These are phyloP conservation scores for Colletotrichum destructivum DNA, from an alignment of 2,329 filamentous ascomycete species.

Conservation along the genomic window DNA sequence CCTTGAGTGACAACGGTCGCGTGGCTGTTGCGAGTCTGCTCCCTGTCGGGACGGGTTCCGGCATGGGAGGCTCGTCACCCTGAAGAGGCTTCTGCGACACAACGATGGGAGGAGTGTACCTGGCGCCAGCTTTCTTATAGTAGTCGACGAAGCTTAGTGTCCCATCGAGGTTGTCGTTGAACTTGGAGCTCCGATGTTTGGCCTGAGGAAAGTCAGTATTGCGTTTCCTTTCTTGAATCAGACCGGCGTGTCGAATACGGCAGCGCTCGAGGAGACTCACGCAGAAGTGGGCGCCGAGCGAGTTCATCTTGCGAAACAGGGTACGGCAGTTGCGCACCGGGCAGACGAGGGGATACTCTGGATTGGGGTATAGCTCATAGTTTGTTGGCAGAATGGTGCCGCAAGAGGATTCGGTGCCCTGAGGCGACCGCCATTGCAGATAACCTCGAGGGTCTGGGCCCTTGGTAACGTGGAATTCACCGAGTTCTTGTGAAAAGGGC, in stretches of 20 bases:
- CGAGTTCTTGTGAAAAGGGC: not conserved
- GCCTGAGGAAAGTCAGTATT: constrained; percentile 37
- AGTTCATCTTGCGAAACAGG: constrained; percentile 44
- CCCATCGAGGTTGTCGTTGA: constrained; percentile 60
- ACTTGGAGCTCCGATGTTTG: constrained; percentile 42
- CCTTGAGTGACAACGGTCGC: not conserved
- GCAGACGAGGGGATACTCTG: constrained; percentile 51
- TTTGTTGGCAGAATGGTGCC: constrained; percentile 53
- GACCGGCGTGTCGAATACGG: not conserved
- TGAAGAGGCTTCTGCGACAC: constrained; percentile 46
- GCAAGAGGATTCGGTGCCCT: constrained; percentile 13
- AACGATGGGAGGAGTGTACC: constrained; percentile 43
- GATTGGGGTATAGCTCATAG: constrained; percentile 49
- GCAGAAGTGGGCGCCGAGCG: constrained; percentile 46
- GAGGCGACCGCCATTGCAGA: not conserved
- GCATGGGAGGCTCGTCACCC: constrained; percentile 44
- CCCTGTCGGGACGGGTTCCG: not conserved
- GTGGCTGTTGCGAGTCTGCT: not conserved
- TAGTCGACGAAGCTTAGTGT: constrained; percentile 52
- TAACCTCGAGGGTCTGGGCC: constrained; percentile 12
- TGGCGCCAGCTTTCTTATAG: constrained; percentile 12
- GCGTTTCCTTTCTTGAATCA: not conserved
- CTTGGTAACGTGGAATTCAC: not conserved
- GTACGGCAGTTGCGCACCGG: constrained; percentile 56
- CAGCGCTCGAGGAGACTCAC: constrained; percentile 26